Evolutionary conservation across 2,329 filamentous ascomycete species (phyloP).

Genomic region (Cyanodermella asteris): DNA sequence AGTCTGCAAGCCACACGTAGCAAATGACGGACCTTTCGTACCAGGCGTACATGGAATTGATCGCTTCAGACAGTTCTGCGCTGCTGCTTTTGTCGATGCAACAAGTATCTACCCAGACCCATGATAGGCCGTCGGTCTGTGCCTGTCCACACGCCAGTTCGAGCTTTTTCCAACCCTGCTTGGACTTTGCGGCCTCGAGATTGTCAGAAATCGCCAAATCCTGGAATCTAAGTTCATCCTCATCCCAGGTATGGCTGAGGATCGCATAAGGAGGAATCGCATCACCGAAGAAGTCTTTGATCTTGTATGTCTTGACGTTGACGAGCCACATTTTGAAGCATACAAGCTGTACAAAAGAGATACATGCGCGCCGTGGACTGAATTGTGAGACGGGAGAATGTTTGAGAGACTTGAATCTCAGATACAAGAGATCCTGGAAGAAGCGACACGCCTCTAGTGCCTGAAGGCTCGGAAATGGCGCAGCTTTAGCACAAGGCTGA

Average conservation of each 20-base stretch:
- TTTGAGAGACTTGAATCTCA: too few relatives aligned
- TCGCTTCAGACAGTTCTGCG: conserved; percentile 14
- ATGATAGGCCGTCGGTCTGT: conserved; percentile 8
- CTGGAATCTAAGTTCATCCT: conserved; percentile 9
- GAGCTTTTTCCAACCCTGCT: conserved; percentile 10
- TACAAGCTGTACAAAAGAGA: too few relatives aligned
- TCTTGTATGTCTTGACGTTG: too few relatives aligned
- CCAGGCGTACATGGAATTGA: conserved; percentile 9
- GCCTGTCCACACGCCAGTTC: conserved; percentile 7
- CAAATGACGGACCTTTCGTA: conserved; percentile 13
- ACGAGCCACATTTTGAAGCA: too few relatives aligned
- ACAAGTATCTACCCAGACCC: conserved; percentile 16
- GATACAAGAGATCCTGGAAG: too few relatives aligned
- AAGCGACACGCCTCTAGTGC: too few relatives aligned
- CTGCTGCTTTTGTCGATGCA: conserved; percentile 16
- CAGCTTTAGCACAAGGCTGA: too few relatives aligned
- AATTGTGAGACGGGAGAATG: too few relatives aligned
- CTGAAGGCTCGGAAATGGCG: too few relatives aligned
- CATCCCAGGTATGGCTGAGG: conserved; percentile 11
- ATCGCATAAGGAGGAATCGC: conserved; percentile 8
- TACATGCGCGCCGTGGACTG: too few relatives aligned
- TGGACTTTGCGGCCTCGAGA: conserved; percentile 9
- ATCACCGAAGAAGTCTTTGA: too few relatives aligned
- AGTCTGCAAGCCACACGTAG: conserved; percentile 13
- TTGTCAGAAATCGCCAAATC: conserved; percentile 5